These are phyloP conservation scores for Triticum aestivum DNA, from an alignment of 176 grass and related monocot genomes.

Conservation along the genomic window DNA sequence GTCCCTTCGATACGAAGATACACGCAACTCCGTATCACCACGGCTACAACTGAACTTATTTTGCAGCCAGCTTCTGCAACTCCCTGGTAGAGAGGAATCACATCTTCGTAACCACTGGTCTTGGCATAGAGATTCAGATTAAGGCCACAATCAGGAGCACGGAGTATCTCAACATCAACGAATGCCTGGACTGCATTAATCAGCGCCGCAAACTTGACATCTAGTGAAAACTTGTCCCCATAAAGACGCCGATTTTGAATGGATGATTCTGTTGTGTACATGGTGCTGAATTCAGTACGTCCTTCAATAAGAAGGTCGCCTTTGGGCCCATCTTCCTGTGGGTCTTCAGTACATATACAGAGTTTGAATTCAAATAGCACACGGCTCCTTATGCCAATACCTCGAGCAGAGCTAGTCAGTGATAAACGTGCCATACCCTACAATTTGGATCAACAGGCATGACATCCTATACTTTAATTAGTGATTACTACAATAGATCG, in stretches of 20 bases:
- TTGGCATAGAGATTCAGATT: slow-evolving; percentile 19
- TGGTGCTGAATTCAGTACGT: not conserved
- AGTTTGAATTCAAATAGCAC: slow-evolving; percentile 26
- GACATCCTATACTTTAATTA: not conserved
- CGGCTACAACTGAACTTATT: slow-evolving; percentile 20
- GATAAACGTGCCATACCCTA: slow-evolving; percentile 20
- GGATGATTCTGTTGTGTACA: not conserved
- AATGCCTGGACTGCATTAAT: slow-evolving; percentile 9
- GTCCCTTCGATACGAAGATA: slow-evolving; percentile 21
- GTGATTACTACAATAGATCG: not conserved
- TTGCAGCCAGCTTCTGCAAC: not conserved
- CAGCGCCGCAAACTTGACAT: slow-evolving; percentile 7
- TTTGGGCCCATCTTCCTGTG: slow-evolving; percentile 10
- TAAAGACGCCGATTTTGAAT: not conserved
- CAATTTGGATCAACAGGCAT: not conserved
- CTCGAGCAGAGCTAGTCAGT: not conserved
- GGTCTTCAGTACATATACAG: not conserved
- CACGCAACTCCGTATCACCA: not conserved
- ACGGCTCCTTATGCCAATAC: slow-evolving; percentile 20
- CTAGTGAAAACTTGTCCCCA: slow-evolving; percentile 21
- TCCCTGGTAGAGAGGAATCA: not conserved
- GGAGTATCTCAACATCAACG: slow-evolving; percentile 22
- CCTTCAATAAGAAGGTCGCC: slow-evolving; percentile 21
- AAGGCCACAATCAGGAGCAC: not conserved
- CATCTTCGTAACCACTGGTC: slow-evolving; percentile 25